Conservation (phyloP, 371 early-diverging fungal species). For the Entomophthora muscae region DNA sequence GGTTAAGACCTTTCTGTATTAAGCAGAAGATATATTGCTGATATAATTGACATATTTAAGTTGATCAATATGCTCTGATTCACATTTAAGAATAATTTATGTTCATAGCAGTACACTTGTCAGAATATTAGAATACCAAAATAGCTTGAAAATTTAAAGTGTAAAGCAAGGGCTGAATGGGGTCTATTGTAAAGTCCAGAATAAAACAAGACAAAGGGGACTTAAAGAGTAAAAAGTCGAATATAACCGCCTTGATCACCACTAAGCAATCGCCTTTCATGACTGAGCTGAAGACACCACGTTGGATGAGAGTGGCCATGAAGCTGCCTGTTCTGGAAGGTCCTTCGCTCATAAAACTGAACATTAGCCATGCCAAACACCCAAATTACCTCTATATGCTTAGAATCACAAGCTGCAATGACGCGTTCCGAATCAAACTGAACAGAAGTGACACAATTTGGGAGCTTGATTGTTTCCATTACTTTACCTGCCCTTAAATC, state of each 20-base stretch:
- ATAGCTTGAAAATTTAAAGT: too few species aligned
- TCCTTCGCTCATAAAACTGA: background rate
- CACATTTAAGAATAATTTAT: too few species aligned
- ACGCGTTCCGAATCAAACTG: slow-evolving; percentile 36
- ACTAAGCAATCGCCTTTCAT: background rate
- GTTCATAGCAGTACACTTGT: too few species aligned
- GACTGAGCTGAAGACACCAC: background rate
- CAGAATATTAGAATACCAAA: too few species aligned
- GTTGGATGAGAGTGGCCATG: background rate
- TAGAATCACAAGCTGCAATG: slow-evolving; percentile 11
- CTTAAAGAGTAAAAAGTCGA: background rate
- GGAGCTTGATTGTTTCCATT: slow-evolving; percentile 34
- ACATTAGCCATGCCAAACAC: background rate
- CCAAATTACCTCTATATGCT: background rate
- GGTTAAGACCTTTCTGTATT: too few species aligned
- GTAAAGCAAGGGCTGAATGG: background rate
- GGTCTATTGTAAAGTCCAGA: background rate
- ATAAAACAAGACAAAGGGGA: background rate
- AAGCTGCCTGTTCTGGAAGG: background rate
- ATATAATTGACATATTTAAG: too few species aligned
- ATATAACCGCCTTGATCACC: background rate
- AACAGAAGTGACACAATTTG: slow-evolving; percentile 31
- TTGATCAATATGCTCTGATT: too few species aligned
- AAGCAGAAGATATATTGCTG: too few species aligned
- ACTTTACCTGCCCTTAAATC: slow-evolving; percentile 57